Conservation (phyloP, 805 yeast genomes). For the Pichia exigua region DNA sequence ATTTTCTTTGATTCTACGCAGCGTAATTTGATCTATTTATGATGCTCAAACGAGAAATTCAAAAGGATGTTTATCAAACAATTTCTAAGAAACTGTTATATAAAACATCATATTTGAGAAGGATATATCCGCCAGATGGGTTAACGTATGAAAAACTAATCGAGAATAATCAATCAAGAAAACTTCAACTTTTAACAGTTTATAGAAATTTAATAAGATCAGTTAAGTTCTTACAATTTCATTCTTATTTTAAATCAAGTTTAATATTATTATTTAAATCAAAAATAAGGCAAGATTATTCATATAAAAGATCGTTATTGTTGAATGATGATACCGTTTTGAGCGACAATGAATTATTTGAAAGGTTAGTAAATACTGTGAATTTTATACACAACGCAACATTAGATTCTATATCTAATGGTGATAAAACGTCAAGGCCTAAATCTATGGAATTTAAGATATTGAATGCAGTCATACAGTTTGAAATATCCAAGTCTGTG, state of each 20-base stretch:
- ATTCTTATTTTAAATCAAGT: conserved; percentile 4
- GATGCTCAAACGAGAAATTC: not conserved
- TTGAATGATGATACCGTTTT: not conserved
- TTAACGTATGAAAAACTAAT: conserved; percentile 11
- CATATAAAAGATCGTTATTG: conserved; percentile 10
- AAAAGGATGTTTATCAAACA: not conserved
- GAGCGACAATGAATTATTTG: conserved; percentile 8
- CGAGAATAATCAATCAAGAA: conserved; percentile 1
- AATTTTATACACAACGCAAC: conserved; percentile 23
- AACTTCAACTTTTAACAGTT: conserved; percentile 7
- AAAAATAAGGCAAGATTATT: conserved; percentile 20
- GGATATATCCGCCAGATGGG: conserved; percentile 19
- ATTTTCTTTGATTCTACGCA: too few relatives aligned
- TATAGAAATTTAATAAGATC: conserved; percentile 20
- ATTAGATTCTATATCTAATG: conserved; percentile 3
- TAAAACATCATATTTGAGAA: conserved; percentile 12
- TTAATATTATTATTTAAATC: conserved; percentile 13
- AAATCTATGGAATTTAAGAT: conserved; percentile 12
- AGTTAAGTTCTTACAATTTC: conserved; percentile 9
- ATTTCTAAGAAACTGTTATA: conserved; percentile 6
- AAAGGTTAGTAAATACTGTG: conserved; percentile 18
- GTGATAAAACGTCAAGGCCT: conserved; percentile 2
- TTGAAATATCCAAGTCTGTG: conserved; percentile 17
- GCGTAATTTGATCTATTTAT: too few relatives aligned
- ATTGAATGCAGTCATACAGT: conserved; percentile 16